Base-by-base conservation (phyloP, 2,329 filamentous ascomycete genomes). In the Myriosclerotinia scirpicola region DNA sequence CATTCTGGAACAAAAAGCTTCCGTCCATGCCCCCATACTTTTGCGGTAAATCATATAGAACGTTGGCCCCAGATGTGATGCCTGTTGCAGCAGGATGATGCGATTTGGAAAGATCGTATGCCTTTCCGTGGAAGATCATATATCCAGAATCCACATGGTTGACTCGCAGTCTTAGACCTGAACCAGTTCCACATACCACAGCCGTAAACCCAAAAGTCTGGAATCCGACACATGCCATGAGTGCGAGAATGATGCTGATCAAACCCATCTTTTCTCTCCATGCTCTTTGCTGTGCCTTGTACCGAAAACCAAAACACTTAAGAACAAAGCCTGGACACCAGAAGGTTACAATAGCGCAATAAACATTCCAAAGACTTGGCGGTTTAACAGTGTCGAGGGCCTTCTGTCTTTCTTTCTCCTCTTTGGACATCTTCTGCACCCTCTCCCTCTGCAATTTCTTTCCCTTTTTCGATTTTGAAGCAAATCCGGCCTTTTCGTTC, bases 241-340 rank as follows among this genome's bases (percentile, higher is more conserved):
- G 93, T 68, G 90, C 76, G 42, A 97, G 76, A 76, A 99, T 99
- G 76, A 99, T 88, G 79, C 93, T 97, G 80, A 97, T 91, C 67
- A 99, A 81, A 2, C 95, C 95, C 83, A 99, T 96, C 84, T 99
- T 99, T 77, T 99, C 95, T 71, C 95, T 87, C 95, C 95, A 99
- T 2, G 95, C 95, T 74, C 92, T 86, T 76, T 93, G 90, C 78
- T 98, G 92, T 20, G 90, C 92, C 78, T 91, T 95, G 55, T 91
- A 85, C 9, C 88, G 87, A 83, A 91, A 96, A 50, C 93, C 93
- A 75, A 93, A 95, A 79, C 92, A 96, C 71, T 85, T 86, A 65
- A 99, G 82, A 38, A 97, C 79, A 69, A 94, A 90, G 76, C 93
- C 89, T 0, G 95, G 95, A 67, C 87, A 90, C 93, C 95, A 98